Base-by-base conservation (phyloP, 2,329 filamentous ascomycete genomes). In the Penicillium paneum region DNA sequence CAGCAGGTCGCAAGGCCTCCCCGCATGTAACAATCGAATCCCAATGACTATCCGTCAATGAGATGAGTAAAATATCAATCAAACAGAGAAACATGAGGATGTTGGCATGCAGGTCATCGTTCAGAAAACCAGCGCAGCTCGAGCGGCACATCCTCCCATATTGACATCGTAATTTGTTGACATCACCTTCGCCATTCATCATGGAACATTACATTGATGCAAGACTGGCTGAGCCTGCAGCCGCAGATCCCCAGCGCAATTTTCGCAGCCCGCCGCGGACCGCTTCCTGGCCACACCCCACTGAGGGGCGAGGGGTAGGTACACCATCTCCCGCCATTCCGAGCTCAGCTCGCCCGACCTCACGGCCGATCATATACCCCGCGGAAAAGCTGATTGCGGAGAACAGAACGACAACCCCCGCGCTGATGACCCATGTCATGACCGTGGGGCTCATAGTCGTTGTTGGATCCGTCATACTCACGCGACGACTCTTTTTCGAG, bases 361-460 rank as follows among this genome's bases (percentile, higher is more conserved):
- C 83, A 51, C 78, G 78, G 11, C 84, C 84, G 13, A 85, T 76
- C 13, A 81, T 80, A 63, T 86, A 87, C 1, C 84, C 84, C 4
- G 84, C 84, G 0, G 82, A 82, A 67, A 87, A 87, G 62, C 83
- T 84, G 57, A 87, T 79, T 2, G 84, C 84, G 15, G 81, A 84
- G 52, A 87, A 80, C 0, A 86, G 76, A 2, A 87, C 82, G 1
- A 87, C 82, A 17, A 87, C 83, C 2, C 84, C 83, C 0, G 84
- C 84, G 45, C 82, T 84, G 43, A 86, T 80, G 5, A 86, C 81
- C 84, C 84, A 87, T 0, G 84, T 86, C 61, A 87, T 79, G 8
- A 87, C 72, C 0, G 84, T 86, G 0, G 84, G 84, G 31, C 77
- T 81, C 54, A 83, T 76, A 7, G 70, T 49, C 1, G 69, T 60